Conservation (phyloP, 2,329 filamentous ascomycete species). For the Aspergillus piperis region DNA sequence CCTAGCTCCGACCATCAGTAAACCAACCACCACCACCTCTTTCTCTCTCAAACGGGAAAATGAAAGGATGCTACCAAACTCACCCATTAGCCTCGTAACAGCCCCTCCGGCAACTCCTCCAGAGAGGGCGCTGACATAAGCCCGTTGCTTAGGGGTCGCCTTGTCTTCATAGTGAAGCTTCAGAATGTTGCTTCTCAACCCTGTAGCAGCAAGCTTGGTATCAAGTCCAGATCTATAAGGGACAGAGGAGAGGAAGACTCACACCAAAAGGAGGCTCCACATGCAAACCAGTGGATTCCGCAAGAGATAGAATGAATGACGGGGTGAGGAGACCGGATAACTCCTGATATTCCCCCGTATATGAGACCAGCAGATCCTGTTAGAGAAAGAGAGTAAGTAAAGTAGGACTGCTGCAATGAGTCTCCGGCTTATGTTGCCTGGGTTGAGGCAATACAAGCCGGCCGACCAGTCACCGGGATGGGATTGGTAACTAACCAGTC, state of each 20-base stretch:
- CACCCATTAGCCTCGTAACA: conserved; percentile 59
- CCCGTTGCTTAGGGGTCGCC: conserved; percentile 60
- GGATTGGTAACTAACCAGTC: conserved; percentile 51
- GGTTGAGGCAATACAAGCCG: neutral
- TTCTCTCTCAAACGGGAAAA: neutral
- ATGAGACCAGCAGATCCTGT: conserved; percentile 57
- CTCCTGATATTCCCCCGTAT: conserved; percentile 68
- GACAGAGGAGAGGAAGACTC: conserved; percentile 34
- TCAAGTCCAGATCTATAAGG: neutral
- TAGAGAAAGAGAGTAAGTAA: conserved; percentile 15
- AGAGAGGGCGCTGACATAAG: conserved; percentile 68
- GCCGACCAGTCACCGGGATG: conserved; percentile 9
- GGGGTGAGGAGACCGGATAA: conserved; percentile 66
- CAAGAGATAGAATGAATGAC: conserved; percentile 70
- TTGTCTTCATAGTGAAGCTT: conserved; percentile 53
- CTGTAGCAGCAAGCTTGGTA: conserved; percentile 38
- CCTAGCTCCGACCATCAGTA: conserved; percentile 42
- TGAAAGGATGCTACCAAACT: conserved; percentile 14
- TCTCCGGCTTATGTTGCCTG: neutral
- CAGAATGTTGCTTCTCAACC: conserved; percentile 47
- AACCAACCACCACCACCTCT: neutral
- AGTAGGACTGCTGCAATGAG: neutral
- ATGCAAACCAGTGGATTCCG: conserved; percentile 77
- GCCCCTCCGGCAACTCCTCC: conserved; percentile 66
- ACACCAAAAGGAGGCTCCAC: conserved; percentile 78